Percentiles rank a stretch among this genome's conserved stretches.
Conservation (phyloP, 164 flowering plant species). For the Berberis thunbergii region DNA sequence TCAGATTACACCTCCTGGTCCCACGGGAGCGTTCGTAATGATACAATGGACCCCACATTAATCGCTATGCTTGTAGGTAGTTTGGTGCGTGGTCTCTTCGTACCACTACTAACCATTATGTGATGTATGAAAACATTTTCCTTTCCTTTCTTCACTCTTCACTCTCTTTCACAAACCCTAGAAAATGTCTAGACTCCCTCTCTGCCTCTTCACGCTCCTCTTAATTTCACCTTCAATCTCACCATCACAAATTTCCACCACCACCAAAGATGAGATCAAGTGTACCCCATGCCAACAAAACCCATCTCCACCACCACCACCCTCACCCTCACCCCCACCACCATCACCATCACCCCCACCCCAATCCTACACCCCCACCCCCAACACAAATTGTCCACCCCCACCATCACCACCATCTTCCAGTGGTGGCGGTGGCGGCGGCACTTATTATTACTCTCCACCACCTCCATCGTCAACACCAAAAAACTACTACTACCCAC, state of each 20-base stretch:
- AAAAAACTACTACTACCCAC: conserved; percentile 22
- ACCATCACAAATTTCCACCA: not conserved
- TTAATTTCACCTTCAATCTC: not conserved
- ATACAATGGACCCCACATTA: no score
- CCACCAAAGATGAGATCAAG: not conserved
- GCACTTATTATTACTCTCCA: conserved; percentile 19
- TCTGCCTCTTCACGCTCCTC: not conserved
- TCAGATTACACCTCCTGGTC: no score
- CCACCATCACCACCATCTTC: conserved; percentile 22
- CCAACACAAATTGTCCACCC: conserved; percentile 8
- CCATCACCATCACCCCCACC: not conserved
- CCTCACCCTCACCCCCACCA: not conserved
- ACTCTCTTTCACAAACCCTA: no score
- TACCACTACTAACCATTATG: no score
- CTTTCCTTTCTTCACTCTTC: no score
- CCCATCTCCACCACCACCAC: not conserved
- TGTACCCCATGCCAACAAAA: not conserved
- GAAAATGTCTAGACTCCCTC: no score
- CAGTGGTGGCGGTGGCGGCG: not conserved
- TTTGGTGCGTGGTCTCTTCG: no score
- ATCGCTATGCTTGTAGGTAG: no score
- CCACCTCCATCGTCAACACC: conserved; percentile 24
- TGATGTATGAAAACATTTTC: no score
- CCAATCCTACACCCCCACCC: not conserved
- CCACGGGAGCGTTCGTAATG: no score